These are phyloP conservation scores for Cairneyella variabilis DNA, from an alignment of 495 filamentous ascomycete genomes.

Conservation along the genomic window DNA sequence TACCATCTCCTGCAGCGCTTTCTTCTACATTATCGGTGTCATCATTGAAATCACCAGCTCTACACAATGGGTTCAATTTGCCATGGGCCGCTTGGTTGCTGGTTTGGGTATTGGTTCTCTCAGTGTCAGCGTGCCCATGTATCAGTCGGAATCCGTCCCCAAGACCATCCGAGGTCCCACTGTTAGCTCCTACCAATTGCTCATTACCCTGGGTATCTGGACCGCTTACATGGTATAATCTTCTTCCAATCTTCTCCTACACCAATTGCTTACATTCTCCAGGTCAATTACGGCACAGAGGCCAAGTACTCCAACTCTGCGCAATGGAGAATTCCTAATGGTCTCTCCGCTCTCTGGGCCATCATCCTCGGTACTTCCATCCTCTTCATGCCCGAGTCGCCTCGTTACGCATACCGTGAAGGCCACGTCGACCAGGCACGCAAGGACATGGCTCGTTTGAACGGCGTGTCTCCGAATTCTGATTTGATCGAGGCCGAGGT, in stretches of 20 bases:
- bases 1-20: constrained; percentile 51
- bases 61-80: constrained; percentile 47
- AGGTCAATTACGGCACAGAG: constrained; percentile 73
- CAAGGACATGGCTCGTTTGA: constrained; percentile 63
- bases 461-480: constrained; percentile 63
- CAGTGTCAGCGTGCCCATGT: constrained; percentile 61
- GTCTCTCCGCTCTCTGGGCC: constrained; percentile 73
- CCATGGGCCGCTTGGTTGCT: constrained; percentile 50
- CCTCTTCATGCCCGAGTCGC: constrained; percentile 69
- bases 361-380: constrained; percentile 67
- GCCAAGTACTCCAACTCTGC: constrained; percentile 38
- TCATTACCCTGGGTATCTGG: constrained; percentile 73
- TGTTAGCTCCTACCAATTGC: constrained; percentile 77
- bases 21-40: constrained; percentile 65
- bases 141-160: constrained; percentile 78
- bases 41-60: constrained; percentile 60
- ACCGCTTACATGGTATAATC: constrained; percentile 34
- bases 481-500: constrained; percentile 66
- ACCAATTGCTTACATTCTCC: constrained; percentile 35
- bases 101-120: constrained; percentile 59
- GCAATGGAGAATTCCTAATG: constrained; percentile 75
- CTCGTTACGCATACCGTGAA: constrained; percentile 62
- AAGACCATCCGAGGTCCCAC: constrained; percentile 81
- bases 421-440: constrained; percentile 65
- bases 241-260: neutral